Conservation (phyloP, 805 yeast species). For the Lachancea dasiensis region DNA sequence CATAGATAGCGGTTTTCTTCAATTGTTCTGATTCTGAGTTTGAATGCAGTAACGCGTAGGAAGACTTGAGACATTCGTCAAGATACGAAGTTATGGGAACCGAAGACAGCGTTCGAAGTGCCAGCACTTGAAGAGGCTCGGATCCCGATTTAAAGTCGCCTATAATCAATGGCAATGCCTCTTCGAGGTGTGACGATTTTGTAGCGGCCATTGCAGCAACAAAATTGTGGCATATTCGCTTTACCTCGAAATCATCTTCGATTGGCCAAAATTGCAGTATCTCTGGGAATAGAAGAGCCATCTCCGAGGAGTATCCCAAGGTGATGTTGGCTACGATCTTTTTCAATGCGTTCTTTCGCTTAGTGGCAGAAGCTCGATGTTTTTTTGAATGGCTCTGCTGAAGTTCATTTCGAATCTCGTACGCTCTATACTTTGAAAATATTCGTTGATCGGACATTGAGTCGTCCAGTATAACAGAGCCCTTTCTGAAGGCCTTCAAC, state of each 20-base stretch:
- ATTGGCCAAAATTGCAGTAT: slow-evolving; percentile 46
- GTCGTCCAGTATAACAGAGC: neutral
- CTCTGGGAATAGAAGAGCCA: slow-evolving; percentile 61
- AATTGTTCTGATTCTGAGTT: slow-evolving; percentile 44
- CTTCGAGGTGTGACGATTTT: slow-evolving; percentile 49
- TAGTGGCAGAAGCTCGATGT: slow-evolving; percentile 31
- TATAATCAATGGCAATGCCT: slow-evolving; percentile 49
- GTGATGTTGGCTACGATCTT: slow-evolving; percentile 80
- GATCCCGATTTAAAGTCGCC: slow-evolving; percentile 45
- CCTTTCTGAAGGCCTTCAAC: no score
- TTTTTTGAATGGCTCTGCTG: slow-evolving; percentile 37
- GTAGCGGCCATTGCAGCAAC: slow-evolving; percentile 53
- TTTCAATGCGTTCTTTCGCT: slow-evolving; percentile 48
- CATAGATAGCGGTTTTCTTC: slow-evolving; percentile 62
- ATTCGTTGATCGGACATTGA: slow-evolving; percentile 29
- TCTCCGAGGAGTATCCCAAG: slow-evolving; percentile 66
- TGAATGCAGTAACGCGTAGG: slow-evolving; percentile 28
- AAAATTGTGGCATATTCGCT: slow-evolving; percentile 65
- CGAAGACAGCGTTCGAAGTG: slow-evolving; percentile 57
- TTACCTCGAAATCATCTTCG: slow-evolving; percentile 60
- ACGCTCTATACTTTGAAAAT: slow-evolving; percentile 29
- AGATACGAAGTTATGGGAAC: slow-evolving; percentile 50
- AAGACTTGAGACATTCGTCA: slow-evolving; percentile 36
- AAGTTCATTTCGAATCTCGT: slow-evolving; percentile 25
- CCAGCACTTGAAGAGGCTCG: slow-evolving; percentile 51